Evolutionary conservation across 805 yeast genomes (phyloP).

Genomic region (Candida silvicultrix): DNA sequence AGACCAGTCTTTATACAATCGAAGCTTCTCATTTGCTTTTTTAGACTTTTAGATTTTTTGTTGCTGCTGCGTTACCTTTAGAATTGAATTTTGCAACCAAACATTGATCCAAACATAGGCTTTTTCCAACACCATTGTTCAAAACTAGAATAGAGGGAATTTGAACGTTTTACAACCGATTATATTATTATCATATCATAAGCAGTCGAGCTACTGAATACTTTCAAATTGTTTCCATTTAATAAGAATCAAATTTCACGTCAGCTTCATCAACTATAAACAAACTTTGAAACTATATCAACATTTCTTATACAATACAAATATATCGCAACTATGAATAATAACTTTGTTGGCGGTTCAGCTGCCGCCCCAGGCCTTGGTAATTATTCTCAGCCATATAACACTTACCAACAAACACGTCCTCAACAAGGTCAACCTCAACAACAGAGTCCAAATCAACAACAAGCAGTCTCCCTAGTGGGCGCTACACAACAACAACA

Average conservation of each 20-base stretch:
- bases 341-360: background rate
- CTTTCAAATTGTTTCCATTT: no score
- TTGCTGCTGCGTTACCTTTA: background rate
- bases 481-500: background rate
- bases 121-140: no score
- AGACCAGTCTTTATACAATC: no score
- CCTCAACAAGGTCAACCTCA: background rate
- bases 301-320: constrained; percentile 1
- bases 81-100: background rate
- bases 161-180: no score
- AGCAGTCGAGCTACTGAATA: no score
- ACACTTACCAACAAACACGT: background rate
- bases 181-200: no score
- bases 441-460: background rate
- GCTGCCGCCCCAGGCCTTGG: background rate
- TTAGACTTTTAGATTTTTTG: no score
- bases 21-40: no score
- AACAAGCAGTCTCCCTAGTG: background rate
- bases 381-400: background rate
- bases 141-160: no score
- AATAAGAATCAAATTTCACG: no score
- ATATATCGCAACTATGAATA: background rate
- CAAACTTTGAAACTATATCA: constrained; percentile 2
- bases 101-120: background rate
- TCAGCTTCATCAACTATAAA: no score